Conservation (phyloP, 495 filamentous ascomycete species). For the Aspergillus incahuasiensis region DNA sequence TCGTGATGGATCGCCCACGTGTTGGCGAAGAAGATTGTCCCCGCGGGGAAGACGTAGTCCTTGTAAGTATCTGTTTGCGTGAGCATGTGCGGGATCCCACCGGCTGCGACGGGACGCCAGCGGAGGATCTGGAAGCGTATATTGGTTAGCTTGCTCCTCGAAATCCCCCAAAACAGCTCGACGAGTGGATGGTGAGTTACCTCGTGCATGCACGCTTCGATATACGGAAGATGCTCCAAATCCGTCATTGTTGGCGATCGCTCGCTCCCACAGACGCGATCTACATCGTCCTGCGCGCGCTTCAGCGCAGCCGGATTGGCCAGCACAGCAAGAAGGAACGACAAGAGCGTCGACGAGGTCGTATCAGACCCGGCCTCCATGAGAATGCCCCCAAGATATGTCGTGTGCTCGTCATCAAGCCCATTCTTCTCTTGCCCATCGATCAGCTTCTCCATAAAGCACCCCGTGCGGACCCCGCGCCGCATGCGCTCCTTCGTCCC, state of each 20-base stretch:
- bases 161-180: too few species aligned
- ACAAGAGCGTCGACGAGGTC: conserved; percentile 1
- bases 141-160: too few species aligned
- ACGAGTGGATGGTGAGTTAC: too few species aligned
- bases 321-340: neutral
- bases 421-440: neutral
- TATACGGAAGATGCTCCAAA: neutral
- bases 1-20: conserved; percentile 5
- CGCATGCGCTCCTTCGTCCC: neutral
- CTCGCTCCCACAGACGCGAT: neutral
- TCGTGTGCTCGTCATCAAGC: conserved; percentile 1
- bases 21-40: conserved; percentile 3
- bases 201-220: conserved; percentile 6
- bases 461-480: neutral
- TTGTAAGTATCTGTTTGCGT: conserved; percentile 1
- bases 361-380: conserved; percentile 4
- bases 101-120: conserved; percentile 2
- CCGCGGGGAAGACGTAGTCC: neutral
- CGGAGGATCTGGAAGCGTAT: neutral
- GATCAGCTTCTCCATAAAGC: conserved; percentile 3
- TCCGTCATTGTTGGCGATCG: neutral
- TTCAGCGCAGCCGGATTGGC: neutral
- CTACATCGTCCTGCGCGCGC: neutral
- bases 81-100: conserved; percentile 6
- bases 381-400: neutral